A percentile compares a stretch with the other conserved stretches of the same genome.
Conservation (phyloP, 176 grass and related monocot species). For the Zea luxurians region DNA sequence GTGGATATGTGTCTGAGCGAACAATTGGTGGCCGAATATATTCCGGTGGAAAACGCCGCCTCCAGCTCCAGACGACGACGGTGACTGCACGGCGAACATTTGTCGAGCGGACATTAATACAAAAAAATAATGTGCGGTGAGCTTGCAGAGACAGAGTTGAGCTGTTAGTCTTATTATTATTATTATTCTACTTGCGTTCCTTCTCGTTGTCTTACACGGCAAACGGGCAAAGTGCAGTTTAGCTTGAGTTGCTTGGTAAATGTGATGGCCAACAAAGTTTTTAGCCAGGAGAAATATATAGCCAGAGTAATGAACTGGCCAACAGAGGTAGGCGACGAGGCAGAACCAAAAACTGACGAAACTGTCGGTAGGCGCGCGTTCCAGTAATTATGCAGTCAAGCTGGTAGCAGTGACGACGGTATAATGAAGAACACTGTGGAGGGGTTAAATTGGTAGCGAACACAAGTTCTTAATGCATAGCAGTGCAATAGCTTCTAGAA, state of each 20-base stretch:
- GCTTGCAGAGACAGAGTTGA: background rate
- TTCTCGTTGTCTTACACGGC: background rate
- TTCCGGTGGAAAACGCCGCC: conserved; percentile 34
- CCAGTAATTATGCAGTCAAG: background rate
- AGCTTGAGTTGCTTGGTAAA: background rate
- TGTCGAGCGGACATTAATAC: background rate
- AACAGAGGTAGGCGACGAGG: background rate
- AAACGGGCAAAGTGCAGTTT: background rate
- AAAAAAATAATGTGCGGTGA: background rate
- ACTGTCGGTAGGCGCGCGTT: background rate
- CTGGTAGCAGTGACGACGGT: background rate
- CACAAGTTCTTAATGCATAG: background rate
- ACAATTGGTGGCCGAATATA: conserved; percentile 59
- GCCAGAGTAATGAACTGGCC: too few relatives aligned
- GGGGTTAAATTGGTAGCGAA: too few relatives aligned
- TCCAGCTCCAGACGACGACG: background rate
- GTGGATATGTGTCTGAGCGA: conserved; percentile 32
- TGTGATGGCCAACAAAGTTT: background rate
- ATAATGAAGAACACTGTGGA: background rate
- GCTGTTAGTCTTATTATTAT: too few relatives aligned
- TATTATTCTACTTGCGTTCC: background rate
- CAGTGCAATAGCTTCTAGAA: background rate
- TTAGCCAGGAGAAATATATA: too few relatives aligned
- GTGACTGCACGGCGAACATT: conserved; percentile 28
- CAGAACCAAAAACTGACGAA: background rate